phyloP scores from a whole-genome alignment of 2,329 filamentous ascomycete genomes.

The Aspergillus terreus region DNA sequence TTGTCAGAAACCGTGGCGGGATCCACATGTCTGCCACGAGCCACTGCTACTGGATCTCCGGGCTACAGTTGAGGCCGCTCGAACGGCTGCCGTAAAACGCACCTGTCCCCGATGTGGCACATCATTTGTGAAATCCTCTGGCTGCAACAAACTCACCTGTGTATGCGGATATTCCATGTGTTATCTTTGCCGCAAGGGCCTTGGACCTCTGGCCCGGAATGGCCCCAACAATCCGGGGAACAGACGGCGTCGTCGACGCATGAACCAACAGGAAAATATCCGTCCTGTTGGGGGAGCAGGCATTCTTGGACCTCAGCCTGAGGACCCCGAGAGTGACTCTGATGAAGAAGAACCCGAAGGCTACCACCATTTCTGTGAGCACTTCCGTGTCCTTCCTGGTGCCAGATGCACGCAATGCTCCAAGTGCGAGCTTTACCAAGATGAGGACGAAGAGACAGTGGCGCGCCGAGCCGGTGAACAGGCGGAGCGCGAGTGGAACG shows the following conservation, averaged over 20 bases:
- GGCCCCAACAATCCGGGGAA: conserved; percentile 6
- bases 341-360: conserved; percentile 58
- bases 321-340: conserved; percentile 12
- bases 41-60: conserved; percentile 76
- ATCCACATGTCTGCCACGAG: conserved; percentile 88
- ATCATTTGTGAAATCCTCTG: conserved; percentile 85
- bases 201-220: conserved; percentile 25
- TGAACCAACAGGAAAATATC: conserved; percentile 17
- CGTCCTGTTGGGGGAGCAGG: conserved; percentile 42
- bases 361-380: conserved; percentile 93
- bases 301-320: conserved; percentile 15
- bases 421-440: conserved; percentile 68
- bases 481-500: conserved; percentile 68
- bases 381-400: conserved; percentile 68
- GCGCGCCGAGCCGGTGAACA: conserved; percentile 65
- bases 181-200: conserved; percentile 82
- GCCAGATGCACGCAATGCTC: conserved; percentile 76
- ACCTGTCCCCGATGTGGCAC: conserved; percentile 90
- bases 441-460: conserved; percentile 69
- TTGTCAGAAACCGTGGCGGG: conserved; percentile 78
- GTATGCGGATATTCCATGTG: conserved; percentile 98
- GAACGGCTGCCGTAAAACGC: conserved; percentile 90
- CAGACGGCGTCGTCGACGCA: conserved; percentile 3
- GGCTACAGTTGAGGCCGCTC: conserved; percentile 85
- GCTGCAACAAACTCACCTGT: conserved; percentile 96